Percentiles rank a stretch among this genome's conserved stretches.
These are phyloP conservation scores for Chaetomiaceae sp. DNA, from an alignment of 2,329 filamentous ascomycete species.

Conservation along the genomic window DNA sequence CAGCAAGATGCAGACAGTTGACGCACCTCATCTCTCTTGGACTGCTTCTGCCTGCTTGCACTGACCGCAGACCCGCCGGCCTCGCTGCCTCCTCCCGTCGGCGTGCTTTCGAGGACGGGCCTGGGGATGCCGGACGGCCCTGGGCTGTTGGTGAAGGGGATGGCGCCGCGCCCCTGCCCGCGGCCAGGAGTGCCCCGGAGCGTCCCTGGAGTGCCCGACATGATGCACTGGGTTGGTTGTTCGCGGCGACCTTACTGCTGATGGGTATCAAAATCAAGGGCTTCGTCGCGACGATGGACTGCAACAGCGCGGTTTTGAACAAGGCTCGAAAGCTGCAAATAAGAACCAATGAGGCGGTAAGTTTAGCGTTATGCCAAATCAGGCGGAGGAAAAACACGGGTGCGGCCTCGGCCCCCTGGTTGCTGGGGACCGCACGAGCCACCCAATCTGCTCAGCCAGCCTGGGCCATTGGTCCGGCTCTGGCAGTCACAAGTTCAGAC, in stretches of 20 bases:
- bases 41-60: slow-evolving; percentile 91
- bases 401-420: slow-evolving; percentile 8
- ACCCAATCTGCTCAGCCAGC: slow-evolving; percentile 5
- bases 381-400: slow-evolving; percentile 19
- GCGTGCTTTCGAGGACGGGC: slow-evolving; percentile 56
- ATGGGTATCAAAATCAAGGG: too few relatives aligned
- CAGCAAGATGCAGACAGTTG: neutral
- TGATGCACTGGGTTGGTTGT: slow-evolving; percentile 27
- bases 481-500: too few relatives aligned
- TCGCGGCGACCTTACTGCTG: neutral
- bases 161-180: slow-evolving; percentile 47
- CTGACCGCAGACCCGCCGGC: slow-evolving; percentile 65
- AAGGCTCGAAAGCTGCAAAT: slow-evolving; percentile 7
- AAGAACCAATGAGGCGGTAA: slow-evolving; percentile 22
- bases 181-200: slow-evolving; percentile 65
- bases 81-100: slow-evolving; percentile 51
- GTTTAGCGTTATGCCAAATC: slow-evolving; percentile 8
- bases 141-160: slow-evolving; percentile 58
- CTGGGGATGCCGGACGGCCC: slow-evolving; percentile 61
- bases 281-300: neutral
- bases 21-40: slow-evolving; percentile 92
- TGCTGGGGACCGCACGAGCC: slow-evolving; percentile 22
- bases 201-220: slow-evolving; percentile 50
- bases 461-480: neutral
- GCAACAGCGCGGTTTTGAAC: slow-evolving; percentile 8